Percentiles rank a stretch among this genome's conserved stretches.
Evolutionary conservation across 352 stramenopile genomes (phyloP).

Genomic region (Phytophthora sp.): DNA sequence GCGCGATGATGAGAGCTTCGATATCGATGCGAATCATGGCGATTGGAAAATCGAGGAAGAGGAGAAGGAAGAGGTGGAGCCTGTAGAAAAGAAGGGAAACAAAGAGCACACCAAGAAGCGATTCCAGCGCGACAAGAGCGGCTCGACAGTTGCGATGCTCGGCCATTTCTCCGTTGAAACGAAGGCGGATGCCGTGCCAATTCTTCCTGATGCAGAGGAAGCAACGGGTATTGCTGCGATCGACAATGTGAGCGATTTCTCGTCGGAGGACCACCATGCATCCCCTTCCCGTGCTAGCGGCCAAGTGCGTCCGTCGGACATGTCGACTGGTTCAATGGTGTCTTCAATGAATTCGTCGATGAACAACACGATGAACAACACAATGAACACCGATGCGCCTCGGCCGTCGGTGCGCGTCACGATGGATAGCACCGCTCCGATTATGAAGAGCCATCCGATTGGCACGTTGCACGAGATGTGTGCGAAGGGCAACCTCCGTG

Average conservation of each 20-base stretch:
- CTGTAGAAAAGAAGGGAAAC: constrained; percentile 11
- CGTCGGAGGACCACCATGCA: constrained; percentile 30
- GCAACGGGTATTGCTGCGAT: constrained; percentile 57
- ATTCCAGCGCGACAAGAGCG: constrained; percentile 54
- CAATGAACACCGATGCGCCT: constrained; percentile 45
- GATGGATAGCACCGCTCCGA: constrained; percentile 67
- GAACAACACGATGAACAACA: constrained; percentile 47
- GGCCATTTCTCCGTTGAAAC: constrained; percentile 75
- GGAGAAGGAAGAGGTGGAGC: constrained; percentile 30
- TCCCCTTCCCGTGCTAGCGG: constrained; percentile 39
- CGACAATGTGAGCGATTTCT: constrained; percentile 61
- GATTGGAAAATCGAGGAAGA: constrained; percentile 39
- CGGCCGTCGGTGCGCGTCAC: constrained; percentile 74
- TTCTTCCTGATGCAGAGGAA: constrained; percentile 61
- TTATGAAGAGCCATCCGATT: constrained; percentile 83
- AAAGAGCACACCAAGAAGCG: constrained; percentile 35
- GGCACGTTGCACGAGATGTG: constrained; percentile 83
- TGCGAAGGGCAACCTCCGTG: constrained; percentile 80
- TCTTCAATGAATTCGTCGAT: constrained; percentile 43
- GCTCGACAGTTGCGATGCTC: constrained; percentile 74
- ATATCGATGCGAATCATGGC: constrained; percentile 30
- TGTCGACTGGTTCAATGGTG: constrained; percentile 37
- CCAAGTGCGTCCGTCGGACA: constrained; percentile 48
- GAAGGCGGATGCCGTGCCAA: constrained; percentile 50
- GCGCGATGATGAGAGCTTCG: constrained; percentile 45